phyloP scores from a whole-genome alignment of 805 yeast species.

The Scheffersomyces spartinae region DNA sequence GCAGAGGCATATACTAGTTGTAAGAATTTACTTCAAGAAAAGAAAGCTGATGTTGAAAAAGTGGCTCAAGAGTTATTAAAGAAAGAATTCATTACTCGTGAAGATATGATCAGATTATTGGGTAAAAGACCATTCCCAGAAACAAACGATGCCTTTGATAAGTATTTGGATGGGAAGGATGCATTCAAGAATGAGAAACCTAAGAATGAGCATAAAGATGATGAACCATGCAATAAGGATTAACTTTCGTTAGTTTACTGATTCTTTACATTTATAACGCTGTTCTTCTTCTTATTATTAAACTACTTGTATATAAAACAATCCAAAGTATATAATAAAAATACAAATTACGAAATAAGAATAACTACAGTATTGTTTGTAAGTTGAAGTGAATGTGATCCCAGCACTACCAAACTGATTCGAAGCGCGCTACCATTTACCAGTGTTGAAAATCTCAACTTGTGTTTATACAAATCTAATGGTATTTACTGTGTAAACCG shows the following conservation, averaged over 20 bases:
- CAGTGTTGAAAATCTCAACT: too few species aligned
- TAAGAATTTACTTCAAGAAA: constrained; percentile 52
- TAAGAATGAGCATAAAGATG: constrained; percentile 15
- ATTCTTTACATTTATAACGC: constrained; percentile 3
- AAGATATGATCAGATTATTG: constrained; percentile 79
- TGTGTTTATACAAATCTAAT: too few species aligned
- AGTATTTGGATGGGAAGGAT: constrained; percentile 42
- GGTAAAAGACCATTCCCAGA: constrained; percentile 93
- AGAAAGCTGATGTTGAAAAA: constrained; percentile 62
- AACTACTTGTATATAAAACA: constrained; percentile 4
- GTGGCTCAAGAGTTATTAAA: constrained; percentile 80
- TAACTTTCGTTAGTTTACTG: too few species aligned
- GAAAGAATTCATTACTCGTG: constrained; percentile 87
- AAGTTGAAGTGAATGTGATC: too few species aligned
- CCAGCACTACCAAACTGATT: too few species aligned
- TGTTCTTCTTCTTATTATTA: neutral
- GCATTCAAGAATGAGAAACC: constrained; percentile 28
- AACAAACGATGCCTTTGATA: constrained; percentile 82
- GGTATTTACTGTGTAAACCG: too few species aligned
- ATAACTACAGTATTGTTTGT: too few species aligned
- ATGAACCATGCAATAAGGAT: too few species aligned
- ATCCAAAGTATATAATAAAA: neutral
- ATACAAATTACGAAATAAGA: neutral
- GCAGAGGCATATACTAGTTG: constrained; percentile 67
- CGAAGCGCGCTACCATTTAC: too few species aligned